Percentiles rank a stretch among this genome's conserved stretches.
Conservation (phyloP, 306 rosid species). For the Cicer judaicum region DNA sequence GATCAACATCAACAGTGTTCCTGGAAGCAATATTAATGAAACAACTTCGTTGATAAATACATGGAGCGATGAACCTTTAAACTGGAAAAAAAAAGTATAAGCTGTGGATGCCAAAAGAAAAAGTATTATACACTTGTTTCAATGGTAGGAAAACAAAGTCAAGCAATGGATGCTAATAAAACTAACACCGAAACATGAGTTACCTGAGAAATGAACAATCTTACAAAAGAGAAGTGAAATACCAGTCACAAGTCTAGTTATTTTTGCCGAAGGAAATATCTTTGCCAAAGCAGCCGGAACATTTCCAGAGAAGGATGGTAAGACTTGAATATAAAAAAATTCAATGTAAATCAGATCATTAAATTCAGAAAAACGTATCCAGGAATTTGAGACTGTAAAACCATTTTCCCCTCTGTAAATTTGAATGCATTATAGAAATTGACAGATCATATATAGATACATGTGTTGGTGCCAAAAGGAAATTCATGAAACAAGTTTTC, state of each 20-base stretch:
- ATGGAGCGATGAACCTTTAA: slow-evolving; percentile 31
- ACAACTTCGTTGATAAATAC: slow-evolving; percentile 44
- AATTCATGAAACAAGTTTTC: slow-evolving; percentile 8
- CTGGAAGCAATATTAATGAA: slow-evolving; percentile 49
- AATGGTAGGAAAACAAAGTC: slow-evolving; percentile 20
- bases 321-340: slow-evolving; percentile 61
- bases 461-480: slow-evolving; percentile 17
- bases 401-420: slow-evolving; percentile 22
- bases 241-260: slow-evolving; percentile 95
- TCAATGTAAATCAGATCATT: slow-evolving; percentile 29
- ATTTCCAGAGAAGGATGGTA: slow-evolving; percentile 96
- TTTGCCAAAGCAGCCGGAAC: slow-evolving; percentile 77
- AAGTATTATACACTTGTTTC: not conserved
- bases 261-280: slow-evolving; percentile 80
- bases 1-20: slow-evolving; percentile 79
- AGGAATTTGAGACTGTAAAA: slow-evolving; percentile 24
- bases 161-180: slow-evolving; percentile 4
- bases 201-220: slow-evolving; percentile 32
- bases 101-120: slow-evolving; percentile 30
- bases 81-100: not conserved
- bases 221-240: slow-evolving; percentile 37
- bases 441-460: slow-evolving; percentile 7
- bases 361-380: slow-evolving; percentile 30
- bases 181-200: slow-evolving; percentile 32
- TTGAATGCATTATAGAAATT: slow-evolving; percentile 20